Evolutionary conservation across 1,284 basidiomycete genomes (phyloP).

Genomic region (Leccinum fuscescens): DNA sequence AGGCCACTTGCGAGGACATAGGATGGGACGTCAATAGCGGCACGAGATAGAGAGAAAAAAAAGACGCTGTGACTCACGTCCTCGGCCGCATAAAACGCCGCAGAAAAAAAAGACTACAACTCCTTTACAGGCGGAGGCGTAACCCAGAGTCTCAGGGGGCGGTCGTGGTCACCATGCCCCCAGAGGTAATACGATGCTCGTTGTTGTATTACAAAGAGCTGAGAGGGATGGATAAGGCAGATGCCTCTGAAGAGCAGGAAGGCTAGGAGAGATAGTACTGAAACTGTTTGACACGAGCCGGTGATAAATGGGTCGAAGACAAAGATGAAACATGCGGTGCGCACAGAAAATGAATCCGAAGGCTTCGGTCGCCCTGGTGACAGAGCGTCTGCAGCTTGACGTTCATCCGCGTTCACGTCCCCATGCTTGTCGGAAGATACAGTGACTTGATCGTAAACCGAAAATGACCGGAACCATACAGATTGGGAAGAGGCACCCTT

Average conservation of each 20-base stretch:
- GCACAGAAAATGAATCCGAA: slow-evolving; percentile 42
- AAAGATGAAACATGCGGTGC: slow-evolving; percentile 24
- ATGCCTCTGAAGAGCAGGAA: slow-evolving; percentile 31
- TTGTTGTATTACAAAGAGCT: slow-evolving; percentile 30
- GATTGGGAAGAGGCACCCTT: too few relatives aligned
- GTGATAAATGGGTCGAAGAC: background rate
- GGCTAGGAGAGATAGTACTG: slow-evolving; percentile 28
- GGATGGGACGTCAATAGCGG: too few relatives aligned
- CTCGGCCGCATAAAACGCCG: background rate
- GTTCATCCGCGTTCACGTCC: too few relatives aligned
- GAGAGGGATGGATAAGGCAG: slow-evolving; percentile 29
- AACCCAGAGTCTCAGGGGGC: slow-evolving; percentile 33
- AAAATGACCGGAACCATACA: too few relatives aligned
- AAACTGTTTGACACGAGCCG: slow-evolving; percentile 15
- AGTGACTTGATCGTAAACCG: too few relatives aligned
- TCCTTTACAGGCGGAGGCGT: background rate
- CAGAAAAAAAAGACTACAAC: background rate
- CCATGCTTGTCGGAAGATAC: too few relatives aligned
- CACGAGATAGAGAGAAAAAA: too few relatives aligned
- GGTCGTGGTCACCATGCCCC: slow-evolving; percentile 28
- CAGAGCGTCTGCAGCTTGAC: too few relatives aligned
- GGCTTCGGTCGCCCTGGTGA: too few relatives aligned
- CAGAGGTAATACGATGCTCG: slow-evolving; percentile 35
- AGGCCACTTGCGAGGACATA: background rate
- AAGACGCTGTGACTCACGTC: slow-evolving; percentile 14